phyloP scores from a whole-genome alignment of 148 eudicot genomes.

The Persicaria tinctoria region DNA sequence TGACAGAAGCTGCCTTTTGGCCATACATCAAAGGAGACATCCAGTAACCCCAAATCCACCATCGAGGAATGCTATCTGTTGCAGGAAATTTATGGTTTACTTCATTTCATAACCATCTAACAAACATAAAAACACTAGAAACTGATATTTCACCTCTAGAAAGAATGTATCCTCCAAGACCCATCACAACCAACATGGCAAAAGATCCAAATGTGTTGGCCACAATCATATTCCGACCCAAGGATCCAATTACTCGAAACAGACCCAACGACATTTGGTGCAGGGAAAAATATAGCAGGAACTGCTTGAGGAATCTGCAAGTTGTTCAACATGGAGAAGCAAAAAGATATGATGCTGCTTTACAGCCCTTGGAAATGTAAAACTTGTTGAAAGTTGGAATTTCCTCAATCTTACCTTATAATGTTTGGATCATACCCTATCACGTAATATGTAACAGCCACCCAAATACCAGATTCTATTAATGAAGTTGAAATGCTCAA shows the following conservation, averaged over 20 bases:
- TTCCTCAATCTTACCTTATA: constrained; percentile 36
- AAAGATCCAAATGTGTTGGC: constrained; percentile 99
- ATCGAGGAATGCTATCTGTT: constrained; percentile 74
- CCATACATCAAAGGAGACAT: constrained; percentile 94
- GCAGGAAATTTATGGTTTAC: constrained; percentile 2
- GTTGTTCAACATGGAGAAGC: neutral
- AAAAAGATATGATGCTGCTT: neutral
- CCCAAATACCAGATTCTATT: constrained; percentile 91
- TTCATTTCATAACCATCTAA: neutral
- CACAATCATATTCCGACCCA: constrained; percentile 94
- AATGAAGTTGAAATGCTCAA: constrained; percentile 88
- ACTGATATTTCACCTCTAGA: constrained; percentile 56
- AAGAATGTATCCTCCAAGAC: constrained; percentile 86
- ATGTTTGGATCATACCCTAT: constrained; percentile 89
- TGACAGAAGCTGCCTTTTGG: constrained; percentile 86
- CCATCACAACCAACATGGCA: constrained; percentile 99
- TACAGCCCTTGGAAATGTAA: neutral
- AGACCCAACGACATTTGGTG: constrained; percentile 92
- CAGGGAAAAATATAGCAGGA: constrained; percentile 68
- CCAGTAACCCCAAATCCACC: constrained; percentile 99
- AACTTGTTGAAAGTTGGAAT: neutral
- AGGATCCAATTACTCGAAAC: constrained; percentile 89
- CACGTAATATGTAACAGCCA: constrained; percentile 76
- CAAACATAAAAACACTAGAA: neutral
- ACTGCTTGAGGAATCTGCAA: constrained; percentile 76